A percentile compares a stretch with the other conserved stretches of the same genome.
Conservation (phyloP, 345 rosid genomes). For the Brassica napus region DNA sequence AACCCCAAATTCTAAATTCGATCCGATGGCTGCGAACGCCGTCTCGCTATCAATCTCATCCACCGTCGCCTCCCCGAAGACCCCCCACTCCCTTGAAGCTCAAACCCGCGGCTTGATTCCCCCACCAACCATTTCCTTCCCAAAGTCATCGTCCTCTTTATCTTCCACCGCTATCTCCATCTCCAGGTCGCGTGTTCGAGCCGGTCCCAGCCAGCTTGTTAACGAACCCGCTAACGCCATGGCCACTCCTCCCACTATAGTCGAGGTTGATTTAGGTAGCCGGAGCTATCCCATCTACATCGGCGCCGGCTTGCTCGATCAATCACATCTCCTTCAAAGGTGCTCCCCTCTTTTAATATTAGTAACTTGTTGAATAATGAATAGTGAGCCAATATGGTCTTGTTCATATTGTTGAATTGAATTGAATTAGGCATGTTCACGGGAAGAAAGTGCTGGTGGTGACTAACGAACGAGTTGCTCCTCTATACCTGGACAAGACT, state of each 20-base stretch:
- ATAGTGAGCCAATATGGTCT: neutral
- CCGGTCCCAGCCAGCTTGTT: slow-evolving; percentile 62
- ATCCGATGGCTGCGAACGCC: slow-evolving; percentile 57
- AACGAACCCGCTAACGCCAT: slow-evolving; percentile 50
- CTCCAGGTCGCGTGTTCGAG: slow-evolving; percentile 40
- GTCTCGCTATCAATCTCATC: slow-evolving; percentile 51
- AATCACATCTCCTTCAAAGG: slow-evolving; percentile 81
- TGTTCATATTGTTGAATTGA: neutral
- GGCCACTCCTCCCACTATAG: slow-evolving; percentile 56
- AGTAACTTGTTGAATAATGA: too few relatives aligned
- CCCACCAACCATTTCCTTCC: slow-evolving; percentile 29
- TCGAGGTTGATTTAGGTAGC: slow-evolving; percentile 83
- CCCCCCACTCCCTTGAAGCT: slow-evolving; percentile 36
- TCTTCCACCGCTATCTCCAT: slow-evolving; percentile 11
- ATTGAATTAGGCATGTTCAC: slow-evolving; percentile 68
- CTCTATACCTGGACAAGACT: slow-evolving; percentile 78
- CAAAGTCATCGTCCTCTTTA: slow-evolving; percentile 29
- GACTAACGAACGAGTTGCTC: slow-evolving; percentile 73
- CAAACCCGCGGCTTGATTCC: slow-evolving; percentile 39
- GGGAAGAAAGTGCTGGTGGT: slow-evolving; percentile 96
- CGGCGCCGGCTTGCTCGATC: slow-evolving; percentile 85
- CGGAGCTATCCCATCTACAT: slow-evolving; percentile 97
- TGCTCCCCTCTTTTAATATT: slow-evolving; percentile 24
- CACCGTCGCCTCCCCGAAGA: slow-evolving; percentile 21
- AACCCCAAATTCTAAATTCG: neutral